phyloP scores from a whole-genome alignment of 495 filamentous ascomycete species.

The Penicillium fimorum region DNA sequence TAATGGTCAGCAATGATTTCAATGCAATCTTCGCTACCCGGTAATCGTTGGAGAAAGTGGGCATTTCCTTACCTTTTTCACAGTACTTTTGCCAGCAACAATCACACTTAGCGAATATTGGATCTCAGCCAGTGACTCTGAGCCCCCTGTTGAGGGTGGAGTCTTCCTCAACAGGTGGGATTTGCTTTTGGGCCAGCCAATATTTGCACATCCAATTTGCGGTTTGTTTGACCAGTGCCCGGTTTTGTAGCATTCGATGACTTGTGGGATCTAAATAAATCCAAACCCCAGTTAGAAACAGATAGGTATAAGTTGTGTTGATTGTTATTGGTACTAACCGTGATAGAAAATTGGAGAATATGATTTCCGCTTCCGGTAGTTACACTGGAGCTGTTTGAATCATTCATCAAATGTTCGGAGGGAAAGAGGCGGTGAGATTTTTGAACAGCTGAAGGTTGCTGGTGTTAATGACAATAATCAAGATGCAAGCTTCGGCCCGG shows the following conservation, averaged over 20 bases:
- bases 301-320: not conserved
- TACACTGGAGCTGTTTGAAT: conserved; percentile 2
- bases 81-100: not conserved
- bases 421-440: conserved; percentile 1
- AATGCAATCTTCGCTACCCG: no score
- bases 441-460: not conserved
- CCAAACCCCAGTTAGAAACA: not conserved
- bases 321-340: not conserved
- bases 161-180: not conserved
- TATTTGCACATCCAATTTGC: not conserved
- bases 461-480: not conserved
- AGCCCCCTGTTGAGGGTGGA: not conserved
- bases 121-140: not conserved
- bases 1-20: not conserved
- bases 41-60: not conserved
- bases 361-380: not conserved
- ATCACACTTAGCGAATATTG: not conserved
- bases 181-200: not conserved
- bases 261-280: not conserved
- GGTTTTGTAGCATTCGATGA: conserved; percentile 3
- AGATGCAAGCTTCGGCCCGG: not conserved
- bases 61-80: not conserved
- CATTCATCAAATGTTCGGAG: not conserved
- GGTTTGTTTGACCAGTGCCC: conserved; percentile 1
- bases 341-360: conserved; percentile 2